Evolutionary conservation across 371 early-diverging fungal genomes (phyloP).

Genomic region (Mortierella sp.): DNA sequence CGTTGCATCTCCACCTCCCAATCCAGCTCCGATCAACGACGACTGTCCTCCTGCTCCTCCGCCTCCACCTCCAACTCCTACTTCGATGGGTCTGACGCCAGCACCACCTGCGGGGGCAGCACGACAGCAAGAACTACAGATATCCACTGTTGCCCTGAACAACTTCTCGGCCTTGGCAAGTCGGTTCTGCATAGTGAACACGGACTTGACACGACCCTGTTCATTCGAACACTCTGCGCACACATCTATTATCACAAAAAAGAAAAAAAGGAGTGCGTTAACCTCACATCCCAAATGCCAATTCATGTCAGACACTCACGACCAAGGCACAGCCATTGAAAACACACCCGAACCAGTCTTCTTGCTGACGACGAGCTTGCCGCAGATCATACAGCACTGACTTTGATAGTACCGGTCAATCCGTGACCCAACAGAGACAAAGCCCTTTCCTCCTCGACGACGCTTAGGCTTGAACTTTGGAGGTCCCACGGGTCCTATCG

Average conservation of each 20-base stretch:
- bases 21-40: not conserved
- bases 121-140: constrained; percentile 52
- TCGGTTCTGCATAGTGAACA: constrained; percentile 32
- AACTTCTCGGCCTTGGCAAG: constrained; percentile 35
- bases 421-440: constrained; percentile 38
- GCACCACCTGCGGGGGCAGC: constrained; percentile 18
- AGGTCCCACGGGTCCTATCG: not conserved
- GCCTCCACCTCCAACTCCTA: not conserved
- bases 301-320: not conserved
- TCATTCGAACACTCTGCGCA: constrained; percentile 37
- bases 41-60: not conserved
- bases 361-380: constrained; percentile 28
- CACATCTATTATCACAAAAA: constrained; percentile 2
- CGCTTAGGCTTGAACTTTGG: constrained; percentile 38
- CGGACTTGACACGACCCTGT: constrained; percentile 16
- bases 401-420: constrained; percentile 57
- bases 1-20: not conserved
- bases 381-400: constrained; percentile 36
- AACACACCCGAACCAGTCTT: constrained; percentile 24
- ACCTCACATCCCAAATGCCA: not conserved
- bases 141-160: constrained; percentile 38
- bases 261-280: not conserved
- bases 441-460: constrained; percentile 39
- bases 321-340: too few species aligned
- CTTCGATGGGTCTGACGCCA: constrained; percentile 5